Percentiles rank a stretch among this genome's conserved stretches.
phyloP scores from a whole-genome alignment of 495 filamentous ascomycete genomes.

The Xylaria palmicola region DNA sequence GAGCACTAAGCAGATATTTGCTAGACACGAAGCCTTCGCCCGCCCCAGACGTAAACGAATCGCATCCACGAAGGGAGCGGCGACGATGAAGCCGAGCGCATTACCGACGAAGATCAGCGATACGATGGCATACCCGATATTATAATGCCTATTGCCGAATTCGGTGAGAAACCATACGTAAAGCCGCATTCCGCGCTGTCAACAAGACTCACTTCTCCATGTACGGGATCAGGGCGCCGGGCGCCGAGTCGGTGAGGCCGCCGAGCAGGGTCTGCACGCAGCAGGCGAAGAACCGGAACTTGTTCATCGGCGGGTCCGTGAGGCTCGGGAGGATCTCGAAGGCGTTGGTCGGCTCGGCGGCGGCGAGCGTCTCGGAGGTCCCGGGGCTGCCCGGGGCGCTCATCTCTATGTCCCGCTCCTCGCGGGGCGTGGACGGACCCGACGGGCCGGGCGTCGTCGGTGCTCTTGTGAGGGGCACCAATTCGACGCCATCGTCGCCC shows the following conservation, averaged over 20 bases:
- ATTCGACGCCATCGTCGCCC: conserved; percentile 32
- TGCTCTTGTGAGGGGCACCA: conserved; percentile 31
- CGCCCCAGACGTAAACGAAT: conserved; percentile 62
- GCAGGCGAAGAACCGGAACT: conserved; percentile 42
- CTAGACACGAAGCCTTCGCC: conserved; percentile 57
- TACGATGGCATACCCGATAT: conserved; percentile 70
- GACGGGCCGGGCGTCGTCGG: conserved; percentile 22
- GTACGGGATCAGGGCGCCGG: conserved; percentile 73
- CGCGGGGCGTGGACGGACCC: conserved; percentile 38
- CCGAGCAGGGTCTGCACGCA: conserved; percentile 56
- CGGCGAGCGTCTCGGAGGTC: neutral
- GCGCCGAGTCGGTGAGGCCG: conserved; percentile 62
- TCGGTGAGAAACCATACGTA: neutral
- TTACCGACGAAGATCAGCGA: conserved; percentile 79
- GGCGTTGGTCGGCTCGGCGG: conserved; percentile 25
- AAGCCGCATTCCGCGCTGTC: too few relatives aligned
- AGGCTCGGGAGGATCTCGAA: conserved; percentile 49
- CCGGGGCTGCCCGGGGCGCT: conserved; percentile 46
- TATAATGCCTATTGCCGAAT: conserved; percentile 50
- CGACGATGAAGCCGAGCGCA: conserved; percentile 72
- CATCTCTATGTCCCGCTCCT: conserved; percentile 53
- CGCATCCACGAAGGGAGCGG: conserved; percentile 63
- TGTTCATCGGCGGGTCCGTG: conserved; percentile 56
- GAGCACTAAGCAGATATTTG: conserved; percentile 46
- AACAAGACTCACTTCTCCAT: conserved; percentile 50